Base-by-base conservation (phyloP, 2,329 filamentous ascomycete genomes). In the Cytospora piceae region DNA sequence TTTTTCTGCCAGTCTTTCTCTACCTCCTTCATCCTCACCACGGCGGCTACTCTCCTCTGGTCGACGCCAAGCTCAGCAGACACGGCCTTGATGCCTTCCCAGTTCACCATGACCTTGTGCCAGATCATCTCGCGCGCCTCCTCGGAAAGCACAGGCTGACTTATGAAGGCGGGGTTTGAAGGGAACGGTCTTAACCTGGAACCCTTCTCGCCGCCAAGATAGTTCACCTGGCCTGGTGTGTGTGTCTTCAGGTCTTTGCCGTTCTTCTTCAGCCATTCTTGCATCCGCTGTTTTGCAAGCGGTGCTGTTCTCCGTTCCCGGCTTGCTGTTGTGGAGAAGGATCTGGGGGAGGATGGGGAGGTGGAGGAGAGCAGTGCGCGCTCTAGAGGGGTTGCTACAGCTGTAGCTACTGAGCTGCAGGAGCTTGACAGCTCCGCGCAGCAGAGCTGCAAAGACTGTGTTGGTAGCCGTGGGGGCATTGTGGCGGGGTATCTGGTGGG, bases 1-100 rank as follows among this genome's bases (percentile, higher is more conserved):
- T 94, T 83, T 72, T 82, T 77, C 69, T 84, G 76, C 92, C 90
- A 93, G 70, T 89, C 82, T 80, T 90, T 93, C 80, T 97, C 93
- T 70, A 97, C 83, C 76, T 93, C 88, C 80, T 94, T 94, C 73
- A 97, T 81, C 72, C 94, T 83, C 66, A 96, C 90, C 24, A 96
- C 91, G 27, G 94, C 94, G 32, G 89, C 93, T 22, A 97, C 90
- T 72, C 94, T 85, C 73, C 91, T 87, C 77, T 96, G 90, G 73
- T 95, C 93, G 29, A 97, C 86, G 32, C 88, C 87, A 71, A 91
- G 85, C 73, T 92, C 85, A 1, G 90, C 90, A 73, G 92, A 94
- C 24, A 96, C 91, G 53, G 85, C 85, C 73, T 92, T 89, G 68
- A 97, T 81, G 64, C 90, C 87, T 75, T 89, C 82, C 67, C 89